A percentile compares a stretch with the other conserved stretches of the same genome.
phyloP scores from a whole-genome alignment of 2,329 filamentous ascomycete genomes.

The Huntiella moniliformis region DNA sequence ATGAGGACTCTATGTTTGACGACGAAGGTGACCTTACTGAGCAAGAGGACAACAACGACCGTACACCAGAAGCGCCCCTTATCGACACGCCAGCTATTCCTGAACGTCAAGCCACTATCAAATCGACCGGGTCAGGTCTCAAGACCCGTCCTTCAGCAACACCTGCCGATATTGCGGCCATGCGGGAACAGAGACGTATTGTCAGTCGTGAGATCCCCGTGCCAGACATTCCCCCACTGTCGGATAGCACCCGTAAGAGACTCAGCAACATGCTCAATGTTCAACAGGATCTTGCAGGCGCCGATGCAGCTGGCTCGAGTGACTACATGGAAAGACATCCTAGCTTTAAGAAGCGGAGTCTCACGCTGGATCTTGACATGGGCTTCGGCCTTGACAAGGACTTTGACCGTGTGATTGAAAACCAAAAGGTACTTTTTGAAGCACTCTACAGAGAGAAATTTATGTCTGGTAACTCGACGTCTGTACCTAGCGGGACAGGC shows the following conservation, averaged over 20 bases:
- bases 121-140: constrained; percentile 65
- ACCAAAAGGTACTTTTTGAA: constrained; percentile 71
- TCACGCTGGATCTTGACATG: constrained; percentile 65
- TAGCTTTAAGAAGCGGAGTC: constrained; percentile 64
- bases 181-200: constrained; percentile 71
- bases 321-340: constrained; percentile 42
- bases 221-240: constrained; percentile 33
- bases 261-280: constrained; percentile 33
- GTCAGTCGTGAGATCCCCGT: constrained; percentile 59
- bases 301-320: constrained; percentile 15
- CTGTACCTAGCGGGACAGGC: too few relatives aligned
- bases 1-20: constrained; percentile 15
- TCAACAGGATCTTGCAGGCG: constrained; percentile 21
- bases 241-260: constrained; percentile 29
- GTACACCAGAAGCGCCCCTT: constrained; percentile 21
- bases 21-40: constrained; percentile 18
- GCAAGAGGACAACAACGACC: constrained; percentile 12
- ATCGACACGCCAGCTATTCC: constrained; percentile 48
- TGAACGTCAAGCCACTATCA: constrained; percentile 72
- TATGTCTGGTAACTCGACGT: background rate
- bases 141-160: constrained; percentile 81
- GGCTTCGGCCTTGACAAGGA: constrained; percentile 78
- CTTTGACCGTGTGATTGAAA: constrained; percentile 86
- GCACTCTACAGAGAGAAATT: constrained; percentile 11
- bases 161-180: constrained; percentile 62